Conservation (phyloP, 2,329 filamentous ascomycete species). For the Colletotrichum orbiculare region DNA sequence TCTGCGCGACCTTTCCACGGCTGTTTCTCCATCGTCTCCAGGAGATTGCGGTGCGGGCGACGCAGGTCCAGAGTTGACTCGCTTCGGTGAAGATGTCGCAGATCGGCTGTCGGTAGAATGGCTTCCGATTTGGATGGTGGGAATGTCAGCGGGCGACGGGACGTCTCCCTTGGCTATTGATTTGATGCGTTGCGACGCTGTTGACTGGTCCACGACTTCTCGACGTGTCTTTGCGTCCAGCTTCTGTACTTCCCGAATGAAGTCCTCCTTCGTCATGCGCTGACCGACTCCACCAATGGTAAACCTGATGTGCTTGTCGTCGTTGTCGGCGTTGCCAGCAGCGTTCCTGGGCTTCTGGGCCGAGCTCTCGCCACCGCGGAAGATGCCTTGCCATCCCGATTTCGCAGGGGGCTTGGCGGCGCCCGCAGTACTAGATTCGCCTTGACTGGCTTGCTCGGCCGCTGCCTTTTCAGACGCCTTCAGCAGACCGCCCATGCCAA, state of each 20-base stretch:
- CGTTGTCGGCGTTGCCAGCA: conserved; percentile 62
- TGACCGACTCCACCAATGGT: conserved; percentile 78
- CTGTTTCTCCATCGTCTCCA: conserved; percentile 67
- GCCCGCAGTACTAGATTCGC: conserved; percentile 46
- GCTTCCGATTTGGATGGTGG: conserved; percentile 19
- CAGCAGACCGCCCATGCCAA: conserved; percentile 61
- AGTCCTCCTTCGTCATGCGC: conserved; percentile 84
- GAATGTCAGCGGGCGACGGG: conserved; percentile 19
- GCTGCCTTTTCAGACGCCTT: conserved; percentile 53
- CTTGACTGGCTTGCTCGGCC: conserved; percentile 44
- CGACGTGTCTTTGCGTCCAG: conserved; percentile 74
- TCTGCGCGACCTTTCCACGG: conserved; percentile 75
- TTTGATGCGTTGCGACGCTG: conserved; percentile 60
- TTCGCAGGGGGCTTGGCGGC: conserved; percentile 53
- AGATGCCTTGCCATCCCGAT: conserved; percentile 64
- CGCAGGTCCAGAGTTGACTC: conserved; percentile 9
- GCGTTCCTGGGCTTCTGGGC: conserved; percentile 52
- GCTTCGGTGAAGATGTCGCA: conserved; percentile 15
- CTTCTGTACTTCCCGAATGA: conserved; percentile 78
- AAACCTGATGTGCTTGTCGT: conserved; percentile 80
- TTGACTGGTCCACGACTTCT: conserved; percentile 64
- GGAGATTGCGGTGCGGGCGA: conserved; percentile 23
- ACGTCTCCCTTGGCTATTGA: conserved; percentile 58
- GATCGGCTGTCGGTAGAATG: conserved; percentile 21
- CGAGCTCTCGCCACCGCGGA: conserved; percentile 49